Evolutionary conservation across 108 stramenopile species (phyloP).

Genomic region (Pseudonitzschia multiseries): DNA sequence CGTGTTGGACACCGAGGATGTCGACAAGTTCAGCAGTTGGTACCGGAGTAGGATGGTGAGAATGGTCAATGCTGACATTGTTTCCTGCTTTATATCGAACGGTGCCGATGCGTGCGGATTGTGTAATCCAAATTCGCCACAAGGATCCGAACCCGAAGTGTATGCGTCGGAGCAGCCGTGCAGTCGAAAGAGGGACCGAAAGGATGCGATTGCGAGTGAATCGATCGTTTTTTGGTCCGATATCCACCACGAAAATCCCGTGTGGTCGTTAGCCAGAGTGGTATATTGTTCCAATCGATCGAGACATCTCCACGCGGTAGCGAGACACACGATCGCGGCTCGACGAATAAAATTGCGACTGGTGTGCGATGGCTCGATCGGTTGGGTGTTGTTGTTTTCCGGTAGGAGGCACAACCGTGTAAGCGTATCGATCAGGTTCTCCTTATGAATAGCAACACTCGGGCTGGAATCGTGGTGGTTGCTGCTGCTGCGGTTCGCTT

Average conservation of each 20-base stretch:
- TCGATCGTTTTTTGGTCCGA: not conserved
- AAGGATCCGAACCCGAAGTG: not conserved
- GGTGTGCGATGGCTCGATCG: not conserved
- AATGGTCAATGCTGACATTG: not conserved
- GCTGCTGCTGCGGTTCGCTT: not conserved
- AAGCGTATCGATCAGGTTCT: not conserved
- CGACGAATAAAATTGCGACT: too few species aligned
- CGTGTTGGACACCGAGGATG: not conserved
- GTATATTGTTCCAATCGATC: not conserved
- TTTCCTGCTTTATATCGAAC: not conserved
- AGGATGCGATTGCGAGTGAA: not conserved
- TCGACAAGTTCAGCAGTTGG: not conserved
- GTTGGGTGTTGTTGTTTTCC: not conserved
- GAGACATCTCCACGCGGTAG: conserved; percentile 7
- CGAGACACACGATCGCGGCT: conserved; percentile 1
- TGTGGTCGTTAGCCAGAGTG: not conserved
- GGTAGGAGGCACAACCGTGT: not conserved
- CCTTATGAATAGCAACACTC: too few species aligned
- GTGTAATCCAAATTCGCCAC: not conserved
- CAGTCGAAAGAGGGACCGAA: not conserved
- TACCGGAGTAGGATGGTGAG: not conserved
- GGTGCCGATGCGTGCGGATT: not conserved
- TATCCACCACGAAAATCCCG: conserved; percentile 11
- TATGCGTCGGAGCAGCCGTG: not conserved
- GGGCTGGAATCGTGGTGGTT: not conserved